Percentiles rank a stretch among this genome's conserved stretches.
Evolutionary conservation across 2,329 filamentous ascomycete species (phyloP).

Genomic region (Cordyceps tenuipes): DNA sequence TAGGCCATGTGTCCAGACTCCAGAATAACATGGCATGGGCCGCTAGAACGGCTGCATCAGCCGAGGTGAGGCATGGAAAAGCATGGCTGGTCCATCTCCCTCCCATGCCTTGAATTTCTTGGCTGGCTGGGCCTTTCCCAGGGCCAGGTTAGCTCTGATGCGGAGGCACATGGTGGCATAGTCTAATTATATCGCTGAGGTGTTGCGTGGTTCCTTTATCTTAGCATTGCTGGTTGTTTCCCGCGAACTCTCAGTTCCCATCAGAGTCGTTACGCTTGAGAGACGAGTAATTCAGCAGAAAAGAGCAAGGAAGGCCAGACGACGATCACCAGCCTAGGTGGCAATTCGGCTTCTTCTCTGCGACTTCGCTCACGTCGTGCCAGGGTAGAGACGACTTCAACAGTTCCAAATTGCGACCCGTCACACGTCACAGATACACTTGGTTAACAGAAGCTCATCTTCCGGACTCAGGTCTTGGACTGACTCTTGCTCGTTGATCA

Average conservation of each 20-base stretch:
- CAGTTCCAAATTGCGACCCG: slow-evolving; percentile 7
- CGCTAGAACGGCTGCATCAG: slow-evolving; percentile 8
- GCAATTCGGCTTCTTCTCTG: background rate
- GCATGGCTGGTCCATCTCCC: slow-evolving; percentile 9
- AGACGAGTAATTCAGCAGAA: too few species aligned
- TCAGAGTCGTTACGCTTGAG: background rate
- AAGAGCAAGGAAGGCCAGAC: background rate
- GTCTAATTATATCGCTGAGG: slow-evolving; percentile 11
- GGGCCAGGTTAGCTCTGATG: slow-evolving; percentile 8
- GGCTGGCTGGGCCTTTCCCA: slow-evolving; percentile 1
- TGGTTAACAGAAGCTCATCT: background rate
- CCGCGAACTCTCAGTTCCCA: slow-evolving; percentile 8
- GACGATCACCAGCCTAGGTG: background rate
- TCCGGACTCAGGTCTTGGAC: background rate
- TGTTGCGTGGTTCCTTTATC: slow-evolving; percentile 13
- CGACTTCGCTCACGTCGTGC: background rate
- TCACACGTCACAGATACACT: slow-evolving; percentile 1
- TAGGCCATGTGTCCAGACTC: slow-evolving; percentile 8
- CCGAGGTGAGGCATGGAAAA: slow-evolving; percentile 9
- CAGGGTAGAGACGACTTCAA: background rate
- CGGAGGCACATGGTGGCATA: slow-evolving; percentile 8
- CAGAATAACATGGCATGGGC: slow-evolving; percentile 7
- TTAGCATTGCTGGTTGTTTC: slow-evolving; percentile 4
- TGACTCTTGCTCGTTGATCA: too few species aligned
- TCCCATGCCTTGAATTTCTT: slow-evolving; percentile 9